Evolutionary conservation across 2,329 filamentous ascomycete species (phyloP).

Genomic region (Aspergillus thermomutatus): DNA sequence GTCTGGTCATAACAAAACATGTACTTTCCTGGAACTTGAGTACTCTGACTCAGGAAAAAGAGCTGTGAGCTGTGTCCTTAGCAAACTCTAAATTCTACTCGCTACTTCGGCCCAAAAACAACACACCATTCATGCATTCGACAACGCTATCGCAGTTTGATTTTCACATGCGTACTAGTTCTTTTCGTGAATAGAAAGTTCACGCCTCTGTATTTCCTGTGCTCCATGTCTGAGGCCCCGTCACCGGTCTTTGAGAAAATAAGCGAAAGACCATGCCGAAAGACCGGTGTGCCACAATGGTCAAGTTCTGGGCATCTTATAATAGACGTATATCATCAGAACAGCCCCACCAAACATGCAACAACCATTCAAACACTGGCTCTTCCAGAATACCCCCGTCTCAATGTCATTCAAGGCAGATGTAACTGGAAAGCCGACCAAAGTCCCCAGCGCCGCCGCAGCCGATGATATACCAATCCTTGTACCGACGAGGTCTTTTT

Average conservation of each 20-base stretch:
- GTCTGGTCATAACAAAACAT: too few species aligned
- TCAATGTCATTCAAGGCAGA: constrained; percentile 4
- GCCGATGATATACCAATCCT: constrained; percentile 3
- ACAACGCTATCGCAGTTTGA: too few species aligned
- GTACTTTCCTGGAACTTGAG: too few species aligned
- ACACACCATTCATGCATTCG: too few species aligned
- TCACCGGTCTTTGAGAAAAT: not conserved
- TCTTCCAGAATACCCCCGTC: constrained; percentile 1
- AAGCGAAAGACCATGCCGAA: not conserved
- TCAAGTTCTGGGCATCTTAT: constrained; percentile 2
- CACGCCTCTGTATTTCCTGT: too few species aligned
- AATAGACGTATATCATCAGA: constrained; percentile 3
- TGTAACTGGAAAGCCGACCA: constrained; percentile 2
- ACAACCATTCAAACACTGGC: constrained; percentile 1
- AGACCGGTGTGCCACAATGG: not conserved
- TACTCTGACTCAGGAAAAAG: too few species aligned
- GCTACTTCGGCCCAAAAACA: too few species aligned
- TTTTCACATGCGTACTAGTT: too few species aligned
- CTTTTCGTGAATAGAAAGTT: too few species aligned
- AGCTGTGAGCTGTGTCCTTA: too few species aligned
- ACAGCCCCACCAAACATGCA: constrained; percentile 1
- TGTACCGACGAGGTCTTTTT: constrained; percentile 1
- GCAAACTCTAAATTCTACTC: too few species aligned
- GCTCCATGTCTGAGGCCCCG: not conserved
- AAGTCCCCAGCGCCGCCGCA: constrained; percentile 1